Evolutionary conservation across 176 grass and related monocot genomes (phyloP).

Genomic region (Poa pratensis): DNA sequence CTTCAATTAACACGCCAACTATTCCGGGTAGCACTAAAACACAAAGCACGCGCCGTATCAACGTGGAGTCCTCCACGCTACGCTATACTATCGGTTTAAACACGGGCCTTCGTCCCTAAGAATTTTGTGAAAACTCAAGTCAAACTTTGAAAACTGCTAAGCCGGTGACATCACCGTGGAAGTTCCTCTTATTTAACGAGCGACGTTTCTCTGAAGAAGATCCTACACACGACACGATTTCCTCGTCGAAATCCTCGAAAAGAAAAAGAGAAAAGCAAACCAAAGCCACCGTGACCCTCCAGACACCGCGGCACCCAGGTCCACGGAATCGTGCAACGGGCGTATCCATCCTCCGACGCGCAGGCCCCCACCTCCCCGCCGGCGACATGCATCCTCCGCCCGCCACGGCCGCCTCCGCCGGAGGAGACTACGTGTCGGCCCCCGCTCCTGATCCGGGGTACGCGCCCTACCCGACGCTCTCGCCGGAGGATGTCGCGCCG

Average conservation of each 20-base stretch:
- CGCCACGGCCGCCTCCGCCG: conserved; percentile 30
- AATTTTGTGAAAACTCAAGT: no score
- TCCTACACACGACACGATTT: background rate
- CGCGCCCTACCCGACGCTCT: conserved; percentile 61
- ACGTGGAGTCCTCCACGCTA: background rate
- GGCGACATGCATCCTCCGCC: conserved; percentile 62
- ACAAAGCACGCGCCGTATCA: no score
- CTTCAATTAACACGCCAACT: no score
- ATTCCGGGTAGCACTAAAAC: no score
- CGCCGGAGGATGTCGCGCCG: conserved; percentile 54
- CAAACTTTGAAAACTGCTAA: no score
- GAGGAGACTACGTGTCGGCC: conserved; percentile 28
- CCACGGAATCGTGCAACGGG: conserved; percentile 44
- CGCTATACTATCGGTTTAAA: no score
- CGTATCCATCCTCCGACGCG: background rate
- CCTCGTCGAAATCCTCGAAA: conserved; percentile 33
- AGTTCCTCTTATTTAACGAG: no score
- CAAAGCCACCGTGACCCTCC: background rate
- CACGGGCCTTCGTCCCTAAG: no score
- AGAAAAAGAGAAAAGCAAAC: background rate
- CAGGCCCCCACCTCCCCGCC: conserved; percentile 15
- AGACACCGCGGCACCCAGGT: background rate
- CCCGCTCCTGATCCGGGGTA: conserved; percentile 34
- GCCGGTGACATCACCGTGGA: no score
- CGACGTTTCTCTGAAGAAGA: background rate